phyloP scores from a whole-genome alignment of 257 asterid genomes.

The Jacaranda copaia region DNA sequence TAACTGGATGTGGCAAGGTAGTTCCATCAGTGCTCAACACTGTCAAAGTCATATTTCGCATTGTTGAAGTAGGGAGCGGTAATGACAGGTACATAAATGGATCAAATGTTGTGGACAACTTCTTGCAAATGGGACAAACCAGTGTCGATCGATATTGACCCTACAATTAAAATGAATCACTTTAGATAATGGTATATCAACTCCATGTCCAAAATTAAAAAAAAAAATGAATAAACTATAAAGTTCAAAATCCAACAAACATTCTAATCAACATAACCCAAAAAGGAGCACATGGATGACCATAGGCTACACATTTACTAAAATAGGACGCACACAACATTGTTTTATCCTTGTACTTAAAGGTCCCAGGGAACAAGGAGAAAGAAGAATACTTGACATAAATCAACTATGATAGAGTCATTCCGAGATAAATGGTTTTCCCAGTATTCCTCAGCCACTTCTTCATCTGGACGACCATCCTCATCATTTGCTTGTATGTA shows the following conservation, averaged over 20 bases:
- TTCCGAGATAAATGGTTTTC: slow-evolving; percentile 68
- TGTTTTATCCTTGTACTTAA: slow-evolving; percentile 9
- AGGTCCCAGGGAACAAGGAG: slow-evolving; percentile 12
- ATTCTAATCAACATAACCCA: not conserved
- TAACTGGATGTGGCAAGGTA: slow-evolving; percentile 53
- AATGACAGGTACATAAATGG: slow-evolving; percentile 77
- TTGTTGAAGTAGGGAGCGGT: slow-evolving; percentile 65
- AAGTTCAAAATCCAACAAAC: not conserved
- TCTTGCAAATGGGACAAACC: slow-evolving; percentile 72
- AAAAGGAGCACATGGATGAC: slow-evolving; percentile 2
- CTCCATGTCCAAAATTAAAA: not conserved
- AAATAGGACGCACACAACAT: slow-evolving; percentile 2
- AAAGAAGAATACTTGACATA: slow-evolving; percentile 60
- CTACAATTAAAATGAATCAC: slow-evolving; percentile 46
- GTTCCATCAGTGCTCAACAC: slow-evolving; percentile 57
- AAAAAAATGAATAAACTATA: slow-evolving; percentile 25
- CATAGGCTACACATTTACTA: slow-evolving; percentile 17
- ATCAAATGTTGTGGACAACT: slow-evolving; percentile 64
- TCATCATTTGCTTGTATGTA: slow-evolving; percentile 61
- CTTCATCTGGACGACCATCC: slow-evolving; percentile 63
- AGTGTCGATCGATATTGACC: slow-evolving; percentile 78
- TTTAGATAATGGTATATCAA: slow-evolving; percentile 27
- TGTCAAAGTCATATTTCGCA: slow-evolving; percentile 66
- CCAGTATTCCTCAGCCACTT: slow-evolving; percentile 80
- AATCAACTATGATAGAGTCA: slow-evolving; percentile 73